A percentile compares a stretch with the other conserved stretches of the same genome.
These are phyloP conservation scores for Effrenium voratum DNA, from an alignment of 73 alveolate genomes.

Conservation along the genomic window DNA sequence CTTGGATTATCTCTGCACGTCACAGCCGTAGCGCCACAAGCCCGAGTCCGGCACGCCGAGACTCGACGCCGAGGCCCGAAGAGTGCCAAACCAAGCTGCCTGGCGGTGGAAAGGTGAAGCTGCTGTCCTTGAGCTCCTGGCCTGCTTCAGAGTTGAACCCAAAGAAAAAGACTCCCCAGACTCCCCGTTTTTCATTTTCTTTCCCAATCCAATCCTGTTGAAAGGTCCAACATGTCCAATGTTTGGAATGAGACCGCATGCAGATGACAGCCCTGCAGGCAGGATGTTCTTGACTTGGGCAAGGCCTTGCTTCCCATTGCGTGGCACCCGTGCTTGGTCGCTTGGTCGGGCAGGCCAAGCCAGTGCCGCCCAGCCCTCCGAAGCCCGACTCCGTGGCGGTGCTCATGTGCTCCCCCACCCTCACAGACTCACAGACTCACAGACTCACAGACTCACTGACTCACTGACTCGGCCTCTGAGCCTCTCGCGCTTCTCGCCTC, in stretches of 20 bases:
- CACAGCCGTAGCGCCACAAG: neutral
- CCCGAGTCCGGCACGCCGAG: neutral
- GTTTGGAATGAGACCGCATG: no score
- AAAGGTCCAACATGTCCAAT: no score
- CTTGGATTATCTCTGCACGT: conserved; percentile 27
- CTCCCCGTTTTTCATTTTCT: no score
- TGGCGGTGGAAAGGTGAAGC: conserved; percentile 4
- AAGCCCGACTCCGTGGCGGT: conserved; percentile 77
- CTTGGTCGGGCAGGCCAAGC: conserved; percentile 58
- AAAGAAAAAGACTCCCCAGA: no score
- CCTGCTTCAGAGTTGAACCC: no score
- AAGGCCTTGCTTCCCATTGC: neutral
- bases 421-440: neutral
- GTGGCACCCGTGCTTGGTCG: no score
- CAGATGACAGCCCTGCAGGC: no score
- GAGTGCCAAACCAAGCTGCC: conserved; percentile 34
- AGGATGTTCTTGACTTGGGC: conserved; percentile 70
- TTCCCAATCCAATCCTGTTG: neutral
- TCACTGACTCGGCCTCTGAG: neutral
- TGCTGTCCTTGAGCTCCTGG: conserved; percentile 47
- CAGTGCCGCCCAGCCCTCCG: conserved; percentile 34
- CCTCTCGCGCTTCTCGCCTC: neutral
- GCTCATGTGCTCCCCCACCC: conserved; percentile 57
- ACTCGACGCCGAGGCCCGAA: conserved; percentile 26
- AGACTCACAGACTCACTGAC: neutral